These are phyloP conservation scores for Paragyromitra xinjiangensis DNA, from an alignment of 495 filamentous ascomycete species.

Conservation along the genomic window DNA sequence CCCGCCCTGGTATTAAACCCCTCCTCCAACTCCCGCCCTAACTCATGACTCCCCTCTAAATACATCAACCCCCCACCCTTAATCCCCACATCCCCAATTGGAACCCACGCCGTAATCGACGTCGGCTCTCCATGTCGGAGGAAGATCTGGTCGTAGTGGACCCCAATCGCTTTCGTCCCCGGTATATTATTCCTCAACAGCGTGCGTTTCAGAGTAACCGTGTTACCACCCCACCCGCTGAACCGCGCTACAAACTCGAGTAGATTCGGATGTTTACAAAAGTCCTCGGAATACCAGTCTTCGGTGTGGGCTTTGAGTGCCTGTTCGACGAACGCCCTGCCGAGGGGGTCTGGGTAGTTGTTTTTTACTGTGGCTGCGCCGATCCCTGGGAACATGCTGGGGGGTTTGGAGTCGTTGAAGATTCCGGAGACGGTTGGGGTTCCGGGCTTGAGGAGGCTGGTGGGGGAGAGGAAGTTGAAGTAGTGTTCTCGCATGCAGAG, in stretches of 20 bases:
- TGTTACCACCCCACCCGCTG: constrained; percentile 66
- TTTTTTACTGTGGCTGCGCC: constrained; percentile 64
- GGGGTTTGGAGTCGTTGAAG: constrained; percentile 64
- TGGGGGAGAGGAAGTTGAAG: too few relatives aligned
- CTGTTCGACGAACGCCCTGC: constrained; percentile 64
- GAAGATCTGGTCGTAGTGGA: constrained; percentile 75
- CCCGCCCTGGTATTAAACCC: constrained; percentile 63
- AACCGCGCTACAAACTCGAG: constrained; percentile 65
- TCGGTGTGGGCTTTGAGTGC: constrained; percentile 67
- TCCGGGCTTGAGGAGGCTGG: too few relatives aligned
- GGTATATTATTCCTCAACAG: constrained; percentile 70
- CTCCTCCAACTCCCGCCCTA: constrained; percentile 62
- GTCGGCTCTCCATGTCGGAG: constrained; percentile 68
- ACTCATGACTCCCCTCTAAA: constrained; percentile 61
- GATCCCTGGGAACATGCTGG: constrained; percentile 66
- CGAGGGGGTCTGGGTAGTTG: constrained; percentile 64
- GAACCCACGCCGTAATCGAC: constrained; percentile 71
- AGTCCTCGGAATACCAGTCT: constrained; percentile 66
- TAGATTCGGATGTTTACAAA: constrained; percentile 66
- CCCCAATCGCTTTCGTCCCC: constrained; percentile 67
- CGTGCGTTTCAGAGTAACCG: constrained; percentile 62
- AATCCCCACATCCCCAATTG: constrained; percentile 68
- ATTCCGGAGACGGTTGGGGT: constrained; percentile 59
- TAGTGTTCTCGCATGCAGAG: too few relatives aligned
- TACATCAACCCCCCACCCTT: constrained; percentile 72